phyloP scores from a whole-genome alignment of 192 early-diverging fungal species.

The Umbelopsis sp. region DNA sequence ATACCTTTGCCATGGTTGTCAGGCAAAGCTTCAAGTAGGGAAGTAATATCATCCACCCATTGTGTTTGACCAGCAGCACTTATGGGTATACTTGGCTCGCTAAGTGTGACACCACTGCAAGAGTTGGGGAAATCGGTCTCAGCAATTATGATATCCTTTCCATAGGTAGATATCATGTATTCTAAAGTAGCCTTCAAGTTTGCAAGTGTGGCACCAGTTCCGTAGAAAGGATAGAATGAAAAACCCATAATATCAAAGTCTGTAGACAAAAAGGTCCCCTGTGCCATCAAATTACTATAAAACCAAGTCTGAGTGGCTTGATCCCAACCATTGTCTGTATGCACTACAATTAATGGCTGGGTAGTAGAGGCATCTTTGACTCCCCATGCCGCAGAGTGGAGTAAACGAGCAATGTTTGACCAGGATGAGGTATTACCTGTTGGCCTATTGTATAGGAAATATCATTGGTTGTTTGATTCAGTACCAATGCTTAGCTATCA shows the following conservation, averaged over 20 bases:
- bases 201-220: constrained; percentile 29
- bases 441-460: constrained; percentile 14
- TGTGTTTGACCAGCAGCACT: constrained; percentile 22
- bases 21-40: not conserved
- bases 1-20: constrained; percentile 9
- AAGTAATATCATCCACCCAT: constrained; percentile 12
- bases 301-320: constrained; percentile 24
- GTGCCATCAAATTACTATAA: constrained; percentile 28
- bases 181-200: constrained; percentile 28
- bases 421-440: constrained; percentile 25
- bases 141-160: constrained; percentile 32
- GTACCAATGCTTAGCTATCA: not conserved
- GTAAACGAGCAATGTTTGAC: constrained; percentile 29
- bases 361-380: constrained; percentile 30
- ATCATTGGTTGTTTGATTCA: not conserved
- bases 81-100: constrained; percentile 24
- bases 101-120: constrained; percentile 28
- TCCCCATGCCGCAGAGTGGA: constrained; percentile 40
- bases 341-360: constrained; percentile 27
- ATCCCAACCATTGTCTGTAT: constrained; percentile 38
- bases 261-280: constrained; percentile 27
- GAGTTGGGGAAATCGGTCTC: constrained; percentile 37
- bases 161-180: constrained; percentile 27
- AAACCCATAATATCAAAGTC: constrained; percentile 43
- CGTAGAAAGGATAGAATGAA: constrained; percentile 39